A percentile compares a stretch with the other conserved stretches of the same genome.
phyloP scores from a whole-genome alignment of 768 basidiomycete species.

The Tylopilus felleus region DNA sequence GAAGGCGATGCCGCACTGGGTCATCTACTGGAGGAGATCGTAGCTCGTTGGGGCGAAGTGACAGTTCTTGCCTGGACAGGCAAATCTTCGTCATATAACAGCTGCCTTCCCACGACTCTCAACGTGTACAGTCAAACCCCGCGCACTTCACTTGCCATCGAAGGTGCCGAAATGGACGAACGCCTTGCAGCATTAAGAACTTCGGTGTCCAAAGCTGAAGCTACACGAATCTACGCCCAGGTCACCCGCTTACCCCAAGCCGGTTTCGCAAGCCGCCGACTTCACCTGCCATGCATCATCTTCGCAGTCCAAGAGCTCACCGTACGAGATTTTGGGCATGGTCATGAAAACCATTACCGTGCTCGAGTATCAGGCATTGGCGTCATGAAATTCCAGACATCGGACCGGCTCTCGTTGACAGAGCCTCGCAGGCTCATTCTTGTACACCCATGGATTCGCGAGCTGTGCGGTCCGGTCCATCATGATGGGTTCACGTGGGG shows the following conservation, averaged over 20 bases:
- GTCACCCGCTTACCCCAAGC: background rate
- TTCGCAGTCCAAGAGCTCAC: background rate
- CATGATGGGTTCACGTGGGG: background rate
- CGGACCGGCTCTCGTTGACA: background rate
- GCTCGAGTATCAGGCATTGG: conserved; percentile 7
- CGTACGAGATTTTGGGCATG: background rate
- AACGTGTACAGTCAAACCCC: background rate
- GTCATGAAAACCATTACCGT: background rate
- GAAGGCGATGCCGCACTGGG: conserved; percentile 4
- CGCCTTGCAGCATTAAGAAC: background rate
- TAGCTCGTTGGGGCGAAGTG: conserved; percentile 5
- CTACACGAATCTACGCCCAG: background rate
- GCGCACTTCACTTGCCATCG: background rate
- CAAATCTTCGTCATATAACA: background rate
- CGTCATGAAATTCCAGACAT: background rate
- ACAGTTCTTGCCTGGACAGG: conserved; percentile 9
- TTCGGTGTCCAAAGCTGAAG: background rate
- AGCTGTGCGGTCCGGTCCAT: background rate
- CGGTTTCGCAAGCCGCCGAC: background rate
- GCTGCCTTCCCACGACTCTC: background rate
- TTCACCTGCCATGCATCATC: background rate
- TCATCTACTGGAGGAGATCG: conserved; percentile 9
- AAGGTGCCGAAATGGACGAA: background rate
- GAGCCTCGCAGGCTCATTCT: conserved; percentile 1
- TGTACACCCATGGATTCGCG: conserved; percentile 13